These are phyloP conservation scores for Lantana camara DNA, from an alignment of 257 asterid species.

Conservation along the genomic window DNA sequence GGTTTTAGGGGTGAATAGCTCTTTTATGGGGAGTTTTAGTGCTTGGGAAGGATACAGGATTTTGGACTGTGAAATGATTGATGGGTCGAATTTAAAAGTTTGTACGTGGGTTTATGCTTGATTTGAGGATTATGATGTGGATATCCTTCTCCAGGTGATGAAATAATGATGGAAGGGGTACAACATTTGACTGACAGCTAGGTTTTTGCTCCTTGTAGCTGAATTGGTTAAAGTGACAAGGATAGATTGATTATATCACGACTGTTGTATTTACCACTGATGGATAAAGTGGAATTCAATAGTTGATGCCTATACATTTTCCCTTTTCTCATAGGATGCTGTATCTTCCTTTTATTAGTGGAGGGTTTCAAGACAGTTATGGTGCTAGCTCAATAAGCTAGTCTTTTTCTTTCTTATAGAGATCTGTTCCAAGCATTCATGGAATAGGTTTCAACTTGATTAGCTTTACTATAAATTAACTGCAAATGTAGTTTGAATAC, in stretches of 20 bases:
- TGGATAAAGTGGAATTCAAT: neutral
- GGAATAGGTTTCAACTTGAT: neutral
- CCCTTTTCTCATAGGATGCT: slow-evolving; percentile 5
- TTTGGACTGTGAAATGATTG: slow-evolving; percentile 24
- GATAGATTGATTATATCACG: slow-evolving; percentile 5
- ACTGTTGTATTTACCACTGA: slow-evolving; percentile 4
- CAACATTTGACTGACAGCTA: slow-evolving; percentile 16
- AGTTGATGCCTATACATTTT: neutral
- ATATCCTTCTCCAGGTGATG: slow-evolving; percentile 8
- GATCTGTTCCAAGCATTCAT: too few species aligned
- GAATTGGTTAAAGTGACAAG: slow-evolving; percentile 9
- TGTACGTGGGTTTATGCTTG: neutral
- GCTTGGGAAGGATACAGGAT: slow-evolving; percentile 5
- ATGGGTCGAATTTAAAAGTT: neutral
- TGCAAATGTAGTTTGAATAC: slow-evolving; percentile 24
- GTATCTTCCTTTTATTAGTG: slow-evolving; percentile 7
- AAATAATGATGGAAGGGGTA: slow-evolving; percentile 14
- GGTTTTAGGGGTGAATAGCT: slow-evolving; percentile 11
- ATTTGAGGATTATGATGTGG: slow-evolving; percentile 23
- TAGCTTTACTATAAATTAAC: slow-evolving; percentile 1
- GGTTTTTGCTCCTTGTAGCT: slow-evolving; percentile 17
- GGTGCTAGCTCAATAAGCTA: neutral
- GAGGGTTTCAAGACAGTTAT: slow-evolving; percentile 7
- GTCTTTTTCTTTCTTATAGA: too few species aligned
- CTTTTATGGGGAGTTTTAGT: slow-evolving; percentile 4